A percentile compares a stretch with the other conserved stretches of the same genome.
Evolutionary conservation across 176 grass and related monocot genomes (phyloP).

Genomic region (Oryza officinalis): DNA sequence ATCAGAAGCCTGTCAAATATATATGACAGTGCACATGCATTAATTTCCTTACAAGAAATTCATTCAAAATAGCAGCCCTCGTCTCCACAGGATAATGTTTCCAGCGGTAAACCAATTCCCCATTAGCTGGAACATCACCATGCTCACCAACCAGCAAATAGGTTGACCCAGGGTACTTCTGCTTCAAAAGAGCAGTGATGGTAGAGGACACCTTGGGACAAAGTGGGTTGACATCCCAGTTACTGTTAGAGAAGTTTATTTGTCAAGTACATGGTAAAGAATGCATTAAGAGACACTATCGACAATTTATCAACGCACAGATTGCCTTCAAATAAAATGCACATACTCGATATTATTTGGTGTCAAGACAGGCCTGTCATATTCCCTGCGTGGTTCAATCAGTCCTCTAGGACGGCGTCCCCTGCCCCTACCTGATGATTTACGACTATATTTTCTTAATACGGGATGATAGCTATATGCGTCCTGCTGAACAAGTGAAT

Average conservation of each 20-base stretch:
- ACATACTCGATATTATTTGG: conserved; percentile 41
- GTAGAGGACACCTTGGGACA: conserved; percentile 45
- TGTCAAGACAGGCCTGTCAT: conserved; percentile 43
- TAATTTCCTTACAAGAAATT: conserved; percentile 45
- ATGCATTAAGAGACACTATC: background rate
- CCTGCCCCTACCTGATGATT: conserved; percentile 29
- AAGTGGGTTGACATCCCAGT: conserved; percentile 42
- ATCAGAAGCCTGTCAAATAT: background rate
- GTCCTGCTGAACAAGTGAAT: conserved; percentile 30
- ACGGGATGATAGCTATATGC: background rate
- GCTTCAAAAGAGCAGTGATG: conserved; percentile 41
- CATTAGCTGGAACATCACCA: conserved; percentile 25
- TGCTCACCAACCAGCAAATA: conserved; percentile 27
- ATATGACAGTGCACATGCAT: background rate
- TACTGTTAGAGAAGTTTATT: conserved; percentile 20
- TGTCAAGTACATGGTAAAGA: conserved; percentile 24
- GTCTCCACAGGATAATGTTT: conserved; percentile 37
- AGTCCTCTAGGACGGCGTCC: conserved; percentile 31
- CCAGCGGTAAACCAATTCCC: conserved; percentile 39
- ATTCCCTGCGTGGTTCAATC: conserved; percentile 36
- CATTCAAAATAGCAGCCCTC: conserved; percentile 38
- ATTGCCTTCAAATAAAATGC: background rate
- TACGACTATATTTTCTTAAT: conserved; percentile 22
- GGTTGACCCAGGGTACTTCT: conserved; percentile 49
- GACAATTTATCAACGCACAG: background rate